These are phyloP conservation scores for Arctium minus DNA, from an alignment of 129 eudicot genomes.

Conservation along the genomic window DNA sequence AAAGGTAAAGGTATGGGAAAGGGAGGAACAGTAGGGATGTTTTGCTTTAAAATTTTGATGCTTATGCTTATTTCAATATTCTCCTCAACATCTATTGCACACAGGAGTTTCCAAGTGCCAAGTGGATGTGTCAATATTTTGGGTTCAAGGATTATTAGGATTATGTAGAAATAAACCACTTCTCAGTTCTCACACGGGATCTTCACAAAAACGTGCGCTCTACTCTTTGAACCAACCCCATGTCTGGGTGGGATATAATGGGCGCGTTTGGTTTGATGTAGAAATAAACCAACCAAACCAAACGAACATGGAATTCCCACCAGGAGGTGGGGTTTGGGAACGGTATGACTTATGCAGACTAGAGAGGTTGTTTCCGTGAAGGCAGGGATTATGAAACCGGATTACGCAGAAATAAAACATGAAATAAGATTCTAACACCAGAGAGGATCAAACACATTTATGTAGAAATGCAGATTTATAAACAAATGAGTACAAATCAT, in stretches of 20 bases:
- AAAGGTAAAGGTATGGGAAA: neutral
- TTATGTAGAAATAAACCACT: neutral
- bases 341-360: neutral
- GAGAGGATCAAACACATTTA: neutral
- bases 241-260: neutral
- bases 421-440: neutral
- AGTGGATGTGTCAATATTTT: neutral
- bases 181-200: neutral
- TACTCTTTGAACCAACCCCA: neutral
- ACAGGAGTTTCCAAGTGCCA: neutral
- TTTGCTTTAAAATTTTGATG: constrained; percentile 2
- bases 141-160: neutral
- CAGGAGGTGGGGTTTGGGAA: neutral
- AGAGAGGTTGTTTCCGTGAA: neutral
- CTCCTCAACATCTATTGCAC: neutral
- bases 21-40: neutral
- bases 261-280: neutral
- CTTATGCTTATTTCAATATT: neutral
- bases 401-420: neutral
- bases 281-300: neutral
- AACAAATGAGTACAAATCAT: neutral
- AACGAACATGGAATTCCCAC: neutral
- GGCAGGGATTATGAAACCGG: neutral
- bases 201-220: too few species aligned
- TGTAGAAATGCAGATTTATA: neutral